Base-by-base conservation (phyloP, 768 basidiomycete species). In the Hypholoma fasciculare region DNA sequence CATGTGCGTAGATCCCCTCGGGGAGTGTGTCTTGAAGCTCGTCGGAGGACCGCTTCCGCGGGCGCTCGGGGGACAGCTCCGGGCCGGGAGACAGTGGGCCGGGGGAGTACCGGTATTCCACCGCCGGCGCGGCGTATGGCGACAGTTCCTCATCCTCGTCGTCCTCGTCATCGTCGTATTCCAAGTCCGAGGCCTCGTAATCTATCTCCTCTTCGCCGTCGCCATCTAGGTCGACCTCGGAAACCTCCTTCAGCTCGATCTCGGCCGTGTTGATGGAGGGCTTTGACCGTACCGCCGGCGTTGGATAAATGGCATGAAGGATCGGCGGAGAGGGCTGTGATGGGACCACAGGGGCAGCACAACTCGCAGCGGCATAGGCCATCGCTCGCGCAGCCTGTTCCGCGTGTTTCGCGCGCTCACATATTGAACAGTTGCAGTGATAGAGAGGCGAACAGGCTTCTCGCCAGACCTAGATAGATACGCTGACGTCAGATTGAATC, bases 401-500 rank as follows among this genome's bases (percentile, higher is more conserved):
- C 5, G 81, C 82, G 49, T 78, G 69, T 67, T 83, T 80, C 7
- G 89, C 84, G 23, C 90, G 83, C 61, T 89, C 84, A 68, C 89
- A 91, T 40, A 90, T 84, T n/a, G 78, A 75, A 68, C 89, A 90
- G 52, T 83, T 79, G 66, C 89, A 91, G 44, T 87, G 84, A 66
- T 86, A 91, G 43, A 91, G 62, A 0, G 88, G 89, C 3, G 82
- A 77, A 67, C 86, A 89, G 0, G 88, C 89, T 58, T 90, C 88
- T 39, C 87, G 78, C 89, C 89, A 91, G 8, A 83, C 78, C 89
- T 90, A 66, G 34, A 58, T 49, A n/a, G 59, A 39, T 36, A 9
- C 38, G 49, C 19, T n/a, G 14, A 36, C 17, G 62, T 51, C 53
- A 63, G 27, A 56, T 47, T 44, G 47, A 56, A 58, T 13, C 19